These are phyloP conservation scores for Phialophora verrucosa DNA, from an alignment of 2,329 filamentous ascomycete species.

Conservation along the genomic window DNA sequence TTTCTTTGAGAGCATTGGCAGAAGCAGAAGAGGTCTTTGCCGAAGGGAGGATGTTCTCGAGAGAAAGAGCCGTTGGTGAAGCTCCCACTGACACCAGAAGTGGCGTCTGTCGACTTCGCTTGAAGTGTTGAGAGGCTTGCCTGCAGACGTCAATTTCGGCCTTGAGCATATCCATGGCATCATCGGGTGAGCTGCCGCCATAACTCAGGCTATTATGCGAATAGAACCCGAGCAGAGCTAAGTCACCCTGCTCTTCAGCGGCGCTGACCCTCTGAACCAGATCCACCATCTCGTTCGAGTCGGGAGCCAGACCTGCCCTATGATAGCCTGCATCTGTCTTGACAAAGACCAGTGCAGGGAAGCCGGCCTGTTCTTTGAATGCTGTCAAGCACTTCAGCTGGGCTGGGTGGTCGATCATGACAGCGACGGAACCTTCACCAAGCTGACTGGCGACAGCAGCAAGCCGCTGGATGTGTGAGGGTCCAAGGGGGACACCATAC, in stretches of 20 bases:
- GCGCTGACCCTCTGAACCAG: constrained; percentile 42
- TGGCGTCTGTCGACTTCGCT: constrained; percentile 39
- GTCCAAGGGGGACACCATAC: constrained; percentile 73
- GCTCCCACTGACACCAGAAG: constrained; percentile 73
- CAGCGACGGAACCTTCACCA: constrained; percentile 61
- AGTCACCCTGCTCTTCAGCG: constrained; percentile 41
- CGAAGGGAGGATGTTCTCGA: constrained; percentile 62
- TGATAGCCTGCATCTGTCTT: constrained; percentile 77
- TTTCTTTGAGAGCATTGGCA: constrained; percentile 31
- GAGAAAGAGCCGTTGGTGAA: constrained; percentile 72
- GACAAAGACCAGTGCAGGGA: constrained; percentile 64
- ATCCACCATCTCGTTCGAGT: constrained; percentile 49
- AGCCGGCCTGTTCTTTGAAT: constrained; percentile 52
- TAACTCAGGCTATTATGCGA: constrained; percentile 74
- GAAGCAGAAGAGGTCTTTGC: constrained; percentile 35
- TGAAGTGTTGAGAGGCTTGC: constrained; percentile 41
- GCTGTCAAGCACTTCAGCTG: constrained; percentile 62
- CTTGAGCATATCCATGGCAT: constrained; percentile 65
- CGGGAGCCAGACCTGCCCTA: constrained; percentile 69
- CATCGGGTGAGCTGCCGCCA: constrained; percentile 57
- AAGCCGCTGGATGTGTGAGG: constrained; percentile 66
- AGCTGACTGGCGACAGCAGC: constrained; percentile 62
- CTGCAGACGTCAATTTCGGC: constrained; percentile 62
- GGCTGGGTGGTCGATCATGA: constrained; percentile 72
- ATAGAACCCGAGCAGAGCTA: constrained; percentile 69